These are phyloP conservation scores for Xerocomellus intermedius DNA, from an alignment of 768 basidiomycete species.

Conservation along the genomic window DNA sequence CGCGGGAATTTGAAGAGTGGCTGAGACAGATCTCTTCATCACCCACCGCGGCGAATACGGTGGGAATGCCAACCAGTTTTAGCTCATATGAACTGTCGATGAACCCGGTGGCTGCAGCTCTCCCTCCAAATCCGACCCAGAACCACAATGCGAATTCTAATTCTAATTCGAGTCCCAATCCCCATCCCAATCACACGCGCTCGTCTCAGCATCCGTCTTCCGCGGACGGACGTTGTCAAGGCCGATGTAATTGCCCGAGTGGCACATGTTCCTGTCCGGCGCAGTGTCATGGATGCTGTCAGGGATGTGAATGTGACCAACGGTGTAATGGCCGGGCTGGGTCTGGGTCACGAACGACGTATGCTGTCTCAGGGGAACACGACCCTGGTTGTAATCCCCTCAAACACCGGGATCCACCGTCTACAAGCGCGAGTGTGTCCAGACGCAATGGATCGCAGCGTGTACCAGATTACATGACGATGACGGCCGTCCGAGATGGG, in stretches of 20 bases:
- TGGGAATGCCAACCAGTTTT: conserved; percentile 27
- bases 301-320: conserved; percentile 30
- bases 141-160: conserved; percentile 5
- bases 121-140: conserved; percentile 10
- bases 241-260: conserved; percentile 34
- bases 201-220: conserved; percentile 17
- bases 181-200: conserved; percentile 5
- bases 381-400: conserved; percentile 13
- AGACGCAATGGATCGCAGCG: conserved; percentile 23
- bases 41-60: conserved; percentile 13
- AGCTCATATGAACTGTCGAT: conserved; percentile 29
- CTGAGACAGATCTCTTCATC: conserved; percentile 45
- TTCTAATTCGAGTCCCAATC: conserved; percentile 5
- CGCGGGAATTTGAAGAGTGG: conserved; percentile 61
- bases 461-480: conserved; percentile 33
- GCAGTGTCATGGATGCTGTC: conserved; percentile 32
- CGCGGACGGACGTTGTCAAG: conserved; percentile 30
- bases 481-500: conserved; percentile 32
- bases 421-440: conserved; percentile 1
- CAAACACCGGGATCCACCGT: conserved; percentile 13
- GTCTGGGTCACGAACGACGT: conserved; percentile 21
- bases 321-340: conserved; percentile 19
- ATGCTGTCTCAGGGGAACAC: conserved; percentile 37
- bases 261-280: conserved; percentile 35
- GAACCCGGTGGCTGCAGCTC: conserved; percentile 16